A percentile compares a stretch with the other conserved stretches of the same genome.
These are phyloP conservation scores for Quaeritorhiza haematococci DNA, from an alignment of 371 early-diverging fungal species.

Conservation along the genomic window DNA sequence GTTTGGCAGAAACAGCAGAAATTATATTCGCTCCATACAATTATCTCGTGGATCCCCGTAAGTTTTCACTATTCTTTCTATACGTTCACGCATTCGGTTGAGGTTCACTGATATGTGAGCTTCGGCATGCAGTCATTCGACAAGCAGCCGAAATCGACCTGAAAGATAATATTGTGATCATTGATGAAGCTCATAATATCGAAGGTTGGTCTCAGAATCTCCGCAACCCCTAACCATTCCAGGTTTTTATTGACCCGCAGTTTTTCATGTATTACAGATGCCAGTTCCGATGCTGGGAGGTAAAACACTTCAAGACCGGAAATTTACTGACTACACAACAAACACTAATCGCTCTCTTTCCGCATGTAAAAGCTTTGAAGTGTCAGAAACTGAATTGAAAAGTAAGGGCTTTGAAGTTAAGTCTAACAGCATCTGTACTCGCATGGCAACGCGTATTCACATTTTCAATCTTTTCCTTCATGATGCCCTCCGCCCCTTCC, in stretches of 20 bases:
- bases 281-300: too few species aligned
- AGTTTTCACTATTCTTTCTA: too few species aligned
- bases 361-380: not conserved
- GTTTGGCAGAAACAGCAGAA: slow-evolving; percentile 27
- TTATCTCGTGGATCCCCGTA: slow-evolving; percentile 44
- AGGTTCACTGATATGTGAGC: too few species aligned
- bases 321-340: not conserved
- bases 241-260: too few species aligned
- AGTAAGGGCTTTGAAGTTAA: too few species aligned
- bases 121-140: slow-evolving; percentile 21
- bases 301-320: slow-evolving; percentile 1
- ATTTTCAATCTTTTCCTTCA: too few species aligned
- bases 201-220: slow-evolving; percentile 41
- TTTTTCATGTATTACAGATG: too few species aligned
- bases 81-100: too few species aligned
- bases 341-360: slow-evolving; percentile 1
- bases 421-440: too few species aligned
- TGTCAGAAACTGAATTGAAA: slow-evolving; percentile 7
- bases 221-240: too few species aligned
- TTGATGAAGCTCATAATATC: slow-evolving; percentile 57
- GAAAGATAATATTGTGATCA: slow-evolving; percentile 32
- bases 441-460: too few species aligned
- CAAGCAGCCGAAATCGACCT: slow-evolving; percentile 27
- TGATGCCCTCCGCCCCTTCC: too few species aligned
- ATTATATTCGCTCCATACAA: slow-evolving; percentile 55